phyloP scores from a whole-genome alignment of 2,329 filamentous ascomycete genomes.

The Trichoderma sp. region DNA sequence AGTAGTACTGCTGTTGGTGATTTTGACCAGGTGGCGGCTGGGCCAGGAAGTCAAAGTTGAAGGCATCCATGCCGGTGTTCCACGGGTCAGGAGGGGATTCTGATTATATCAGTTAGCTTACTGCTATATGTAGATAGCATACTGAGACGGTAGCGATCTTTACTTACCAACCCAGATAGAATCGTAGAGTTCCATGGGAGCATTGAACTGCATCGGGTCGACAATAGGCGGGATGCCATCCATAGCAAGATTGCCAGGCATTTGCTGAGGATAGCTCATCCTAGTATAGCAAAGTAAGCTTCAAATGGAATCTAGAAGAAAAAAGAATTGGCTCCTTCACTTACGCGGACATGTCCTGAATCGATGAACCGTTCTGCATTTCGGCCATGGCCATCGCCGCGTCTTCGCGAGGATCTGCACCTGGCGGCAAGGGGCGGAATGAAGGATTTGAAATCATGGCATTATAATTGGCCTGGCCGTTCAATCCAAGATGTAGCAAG shows the following conservation, averaged over 20 bases:
- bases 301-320: neutral
- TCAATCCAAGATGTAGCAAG: slow-evolving; percentile 37
- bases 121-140: neutral
- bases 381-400: slow-evolving; percentile 68
- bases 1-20: slow-evolving; percentile 64
- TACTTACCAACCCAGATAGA: slow-evolving; percentile 69
- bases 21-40: slow-evolving; percentile 63
- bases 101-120: slow-evolving; percentile 37
- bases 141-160: neutral
- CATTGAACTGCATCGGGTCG: slow-evolving; percentile 63
- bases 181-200: slow-evolving; percentile 69
- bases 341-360: slow-evolving; percentile 52
- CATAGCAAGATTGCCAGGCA: slow-evolving; percentile 45
- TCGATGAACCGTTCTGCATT: slow-evolving; percentile 60
- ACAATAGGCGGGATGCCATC: slow-evolving; percentile 55
- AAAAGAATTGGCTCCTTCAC: slow-evolving; percentile 29
- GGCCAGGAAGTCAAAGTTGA: slow-evolving; percentile 65
- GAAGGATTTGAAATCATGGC: slow-evolving; percentile 35
- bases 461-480: slow-evolving; percentile 32
- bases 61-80: slow-evolving; percentile 57
- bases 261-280: slow-evolving; percentile 37
- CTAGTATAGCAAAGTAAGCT: slow-evolving; percentile 1
- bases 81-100: slow-evolving; percentile 63
- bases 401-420: slow-evolving; percentile 60
- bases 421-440: slow-evolving; percentile 29